phyloP scores from a whole-genome alignment of 192 early-diverging fungal genomes.

The Piromyces finnis region DNA sequence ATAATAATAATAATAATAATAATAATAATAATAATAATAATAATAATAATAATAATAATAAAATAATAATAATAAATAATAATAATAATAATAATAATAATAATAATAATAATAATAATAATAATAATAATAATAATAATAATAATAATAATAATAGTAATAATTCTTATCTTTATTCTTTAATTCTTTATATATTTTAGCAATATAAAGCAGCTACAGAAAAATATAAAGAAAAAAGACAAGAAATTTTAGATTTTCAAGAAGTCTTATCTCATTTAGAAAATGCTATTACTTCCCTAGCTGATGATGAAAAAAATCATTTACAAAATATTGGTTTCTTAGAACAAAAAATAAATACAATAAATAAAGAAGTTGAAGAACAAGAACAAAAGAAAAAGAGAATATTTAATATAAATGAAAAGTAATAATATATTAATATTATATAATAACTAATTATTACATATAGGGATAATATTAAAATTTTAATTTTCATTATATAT shows the following conservation, averaged over 20 bases:
- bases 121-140: too few relatives aligned
- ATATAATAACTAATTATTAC: too few relatives aligned
- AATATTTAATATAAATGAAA: slow-evolving; percentile 10
- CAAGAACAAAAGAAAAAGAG: slow-evolving; percentile 23
- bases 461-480: too few relatives aligned
- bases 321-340: slow-evolving; percentile 17
- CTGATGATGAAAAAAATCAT: slow-evolving; percentile 15
- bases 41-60: neutral
- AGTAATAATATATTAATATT: neutral
- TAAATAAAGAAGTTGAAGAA: slow-evolving; percentile 21
- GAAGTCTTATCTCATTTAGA: slow-evolving; percentile 15
- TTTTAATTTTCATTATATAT: too few relatives aligned
- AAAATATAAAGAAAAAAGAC: slow-evolving; percentile 24
- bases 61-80: too few relatives aligned
- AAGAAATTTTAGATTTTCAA: slow-evolving; percentile 27
- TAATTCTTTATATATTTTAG: slow-evolving; percentile 1
- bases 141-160: neutral
- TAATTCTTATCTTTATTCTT: too few relatives aligned
- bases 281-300: slow-evolving; percentile 4
- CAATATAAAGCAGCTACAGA: slow-evolving; percentile 35
- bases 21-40: too few relatives aligned
- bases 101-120: neutral
- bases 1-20: too few relatives aligned
- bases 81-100: too few relatives aligned
- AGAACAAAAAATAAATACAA: slow-evolving; percentile 13